A percentile compares a stretch with the other conserved stretches of the same genome.
These are phyloP conservation scores for Amaranthus cruentus DNA, from an alignment of 148 eudicot species.

Conservation along the genomic window DNA sequence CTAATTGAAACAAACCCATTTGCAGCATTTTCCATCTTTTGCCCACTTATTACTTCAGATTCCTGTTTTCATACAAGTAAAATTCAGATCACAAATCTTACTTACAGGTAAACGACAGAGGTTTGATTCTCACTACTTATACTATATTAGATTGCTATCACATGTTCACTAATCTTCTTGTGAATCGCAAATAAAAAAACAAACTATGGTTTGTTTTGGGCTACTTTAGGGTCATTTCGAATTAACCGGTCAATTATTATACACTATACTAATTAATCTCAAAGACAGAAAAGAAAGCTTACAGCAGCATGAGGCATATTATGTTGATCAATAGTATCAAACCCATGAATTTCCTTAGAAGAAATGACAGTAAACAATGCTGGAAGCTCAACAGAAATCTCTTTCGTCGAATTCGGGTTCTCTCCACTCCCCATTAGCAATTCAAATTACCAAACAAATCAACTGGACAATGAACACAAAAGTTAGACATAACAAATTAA, in stretches of 20 bases:
- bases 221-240: too few relatives aligned
- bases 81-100: background rate
- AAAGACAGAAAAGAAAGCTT: too few relatives aligned
- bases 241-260: too few relatives aligned
- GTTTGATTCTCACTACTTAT: background rate
- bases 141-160: too few relatives aligned
- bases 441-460: constrained; percentile 9
- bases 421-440: constrained; percentile 41
- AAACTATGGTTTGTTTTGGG: too few relatives aligned
- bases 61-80: constrained; percentile 29
- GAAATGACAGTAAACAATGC: constrained; percentile 43
- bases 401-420: constrained; percentile 9
- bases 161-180: too few relatives aligned
- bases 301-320: too few relatives aligned
- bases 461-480: background rate
- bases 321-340: constrained; percentile 31
- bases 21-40: constrained; percentile 1
- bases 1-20: constrained; percentile 48
- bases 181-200: too few relatives aligned
- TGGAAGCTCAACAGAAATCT: constrained; percentile 38
- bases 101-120: too few relatives aligned
- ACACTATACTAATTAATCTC: too few relatives aligned
- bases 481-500: too few relatives aligned
- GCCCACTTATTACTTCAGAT: constrained; percentile 22
- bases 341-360: constrained; percentile 45